Percentiles rank a stretch among this genome's conserved stretches.
Conservation (phyloP, 2,329 filamentous ascomycete genomes). For the Penicillium sp. region DNA sequence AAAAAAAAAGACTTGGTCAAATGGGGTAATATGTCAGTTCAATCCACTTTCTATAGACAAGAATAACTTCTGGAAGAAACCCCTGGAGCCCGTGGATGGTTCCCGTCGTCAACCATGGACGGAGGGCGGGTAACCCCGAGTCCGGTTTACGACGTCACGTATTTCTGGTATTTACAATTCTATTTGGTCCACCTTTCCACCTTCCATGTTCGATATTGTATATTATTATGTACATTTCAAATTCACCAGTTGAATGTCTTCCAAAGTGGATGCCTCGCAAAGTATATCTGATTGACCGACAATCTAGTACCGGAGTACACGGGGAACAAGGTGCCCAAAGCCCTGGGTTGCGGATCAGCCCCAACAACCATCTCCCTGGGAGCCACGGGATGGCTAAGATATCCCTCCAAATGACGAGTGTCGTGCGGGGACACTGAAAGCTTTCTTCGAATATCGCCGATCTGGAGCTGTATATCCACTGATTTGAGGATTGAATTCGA, state of each 20-base stretch:
- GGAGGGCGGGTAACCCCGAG: neutral
- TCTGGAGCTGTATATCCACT: neutral
- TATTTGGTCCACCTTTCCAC: neutral
- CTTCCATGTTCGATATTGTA: neutral
- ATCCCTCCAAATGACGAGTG: conserved; percentile 1
- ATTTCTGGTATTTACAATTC: neutral
- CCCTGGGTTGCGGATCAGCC: conserved; percentile 6
- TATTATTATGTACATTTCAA: neutral
- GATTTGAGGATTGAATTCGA: conserved; percentile 4
- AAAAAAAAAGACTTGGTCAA: neutral
- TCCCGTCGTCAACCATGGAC: conserved; percentile 3
- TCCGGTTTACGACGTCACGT: neutral
- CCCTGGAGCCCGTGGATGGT: neutral
- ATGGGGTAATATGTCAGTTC: neutral
- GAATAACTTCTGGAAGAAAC: neutral
- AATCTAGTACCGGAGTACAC: neutral
- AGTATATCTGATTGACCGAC: neutral
- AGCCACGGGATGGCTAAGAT: neutral
- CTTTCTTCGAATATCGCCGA: neutral
- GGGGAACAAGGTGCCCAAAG: conserved; percentile 2
- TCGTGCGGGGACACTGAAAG: neutral
- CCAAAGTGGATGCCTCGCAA: neutral
- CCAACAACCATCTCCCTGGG: conserved; percentile 3
- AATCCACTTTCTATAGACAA: neutral
- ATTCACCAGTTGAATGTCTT: neutral